These are phyloP conservation scores for Solidago caesia DNA, from an alignment of 129 eudicot genomes.

Conservation along the genomic window DNA sequence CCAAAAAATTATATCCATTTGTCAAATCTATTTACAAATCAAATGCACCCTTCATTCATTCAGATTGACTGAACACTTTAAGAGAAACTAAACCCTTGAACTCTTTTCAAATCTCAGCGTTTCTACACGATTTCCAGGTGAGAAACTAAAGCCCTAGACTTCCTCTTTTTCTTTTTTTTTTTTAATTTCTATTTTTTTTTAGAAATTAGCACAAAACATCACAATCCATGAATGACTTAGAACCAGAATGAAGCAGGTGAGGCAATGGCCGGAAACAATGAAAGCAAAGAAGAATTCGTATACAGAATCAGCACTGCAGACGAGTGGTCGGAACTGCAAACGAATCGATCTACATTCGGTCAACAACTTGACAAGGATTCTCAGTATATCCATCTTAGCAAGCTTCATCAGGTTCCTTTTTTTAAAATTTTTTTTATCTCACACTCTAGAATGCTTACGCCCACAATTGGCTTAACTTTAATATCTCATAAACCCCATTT, in stretches of 20 bases:
- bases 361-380: slow-evolving; percentile 18
- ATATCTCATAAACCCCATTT: no score
- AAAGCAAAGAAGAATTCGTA: slow-evolving; percentile 44
- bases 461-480: no score
- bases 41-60: no score
- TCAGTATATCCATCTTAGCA: slow-evolving; percentile 9
- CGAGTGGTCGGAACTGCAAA: slow-evolving; percentile 69
- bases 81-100: background rate
- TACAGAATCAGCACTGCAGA: slow-evolving; percentile 79
- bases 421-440: no score
- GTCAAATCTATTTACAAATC: no score
- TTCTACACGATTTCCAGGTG: background rate
- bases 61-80: background rate
- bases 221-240: background rate
- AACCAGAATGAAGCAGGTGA: slow-evolving; percentile 9
- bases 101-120: background rate
- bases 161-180: no score
- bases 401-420: background rate
- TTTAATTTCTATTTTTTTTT: no score
- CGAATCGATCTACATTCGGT: slow-evolving; percentile 28
- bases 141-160: background rate
- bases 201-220: no score
- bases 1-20: no score
- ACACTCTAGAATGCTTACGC: no score
- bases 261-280: slow-evolving; percentile 33